Base-by-base conservation (phyloP, 1,139 yeast species). In the Debaryomycetaceae sp. region DNA sequence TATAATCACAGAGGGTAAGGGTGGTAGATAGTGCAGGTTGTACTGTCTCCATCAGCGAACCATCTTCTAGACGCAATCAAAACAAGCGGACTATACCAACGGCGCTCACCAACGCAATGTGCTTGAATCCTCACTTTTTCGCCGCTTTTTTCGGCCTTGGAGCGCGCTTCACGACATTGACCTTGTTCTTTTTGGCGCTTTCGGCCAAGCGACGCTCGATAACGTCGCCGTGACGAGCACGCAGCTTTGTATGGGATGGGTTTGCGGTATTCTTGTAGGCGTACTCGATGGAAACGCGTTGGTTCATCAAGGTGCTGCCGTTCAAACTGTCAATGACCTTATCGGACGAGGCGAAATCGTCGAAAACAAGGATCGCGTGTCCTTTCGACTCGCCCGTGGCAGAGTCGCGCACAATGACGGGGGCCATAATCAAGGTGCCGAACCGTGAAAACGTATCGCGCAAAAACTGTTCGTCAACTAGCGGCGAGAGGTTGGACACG, bases 161-260 rank as follows among this genome's bases (percentile, higher is more conserved):
- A 15, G 23, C 22, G 16, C 16, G 20, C 32, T 31, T 36, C 23
- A 27, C 32, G 22, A 27, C 31, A 4, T 26, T 25, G 16, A 27
- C 20, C 18, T 53, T 48, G 37, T 66, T 59, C 30, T 46, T 45
- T 39, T 56, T 58, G 4, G 92, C 94, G 45, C 74, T 78, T 28
- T 64, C 68, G 13, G 92, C 90, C 35, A 87, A 59, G 29, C 69
- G 39, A 40, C 96, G 62, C 45, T 87, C 96, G 0, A 74, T 74
- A 18, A 65, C 66, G 41, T 79, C 92, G n/a, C 96, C 96, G 44
- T 85, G 94, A 27, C 71, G 65, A 8, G 54, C 58, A 28, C 62
- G 64, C 31, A 65, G 71, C 30, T 63, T 62, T 6, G 33, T 36
- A 15, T 23, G 27, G 12, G 50, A 48, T 16, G 44, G 32, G 26